These are phyloP conservation scores for Diacronema lutheri DNA, from an alignment of 78 protist genomes.

Conservation along the genomic window DNA sequence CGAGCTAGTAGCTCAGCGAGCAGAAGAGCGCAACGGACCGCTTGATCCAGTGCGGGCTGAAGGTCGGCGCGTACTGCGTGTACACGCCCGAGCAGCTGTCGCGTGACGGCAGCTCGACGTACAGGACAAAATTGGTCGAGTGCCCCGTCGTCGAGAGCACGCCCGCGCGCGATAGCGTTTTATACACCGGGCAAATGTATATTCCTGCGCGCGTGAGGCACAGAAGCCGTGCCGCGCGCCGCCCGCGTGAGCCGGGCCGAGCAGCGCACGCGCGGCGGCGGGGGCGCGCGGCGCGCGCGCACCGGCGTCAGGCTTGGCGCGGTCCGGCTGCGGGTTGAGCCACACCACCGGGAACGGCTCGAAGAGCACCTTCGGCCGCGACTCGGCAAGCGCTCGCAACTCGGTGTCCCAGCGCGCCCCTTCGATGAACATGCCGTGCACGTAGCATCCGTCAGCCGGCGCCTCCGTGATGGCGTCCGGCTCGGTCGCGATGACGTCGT, in stretches of 20 bases:
- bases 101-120: constrained; percentile 30
- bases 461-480: too few relatives aligned
- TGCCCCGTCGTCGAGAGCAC: constrained; percentile 81
- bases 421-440: constrained; percentile 70
- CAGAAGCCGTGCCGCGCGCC: too few relatives aligned
- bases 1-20: constrained; percentile 58
- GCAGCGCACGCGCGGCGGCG: too few relatives aligned
- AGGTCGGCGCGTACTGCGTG: constrained; percentile 50
- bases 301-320: neutral
- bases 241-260: too few relatives aligned
- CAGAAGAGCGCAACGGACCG: constrained; percentile 74
- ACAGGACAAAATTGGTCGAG: constrained; percentile 71
- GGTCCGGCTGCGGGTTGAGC: neutral
- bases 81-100: constrained; percentile 15
- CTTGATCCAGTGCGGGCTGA: constrained; percentile 70
- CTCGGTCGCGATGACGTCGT: neutral
- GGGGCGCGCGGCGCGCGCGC: too few relatives aligned
- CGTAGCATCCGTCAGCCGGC: constrained; percentile 66
- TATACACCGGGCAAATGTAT: constrained; percentile 49
- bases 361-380: constrained; percentile 82
- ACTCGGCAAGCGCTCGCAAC: constrained; percentile 47
- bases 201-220: neutral
- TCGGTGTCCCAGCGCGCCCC: constrained; percentile 70
- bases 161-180: constrained; percentile 71
- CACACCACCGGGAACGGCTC: constrained; percentile 55